Conservation (phyloP, 1,284 basidiomycete genomes). For the Agaricales sp. region DNA sequence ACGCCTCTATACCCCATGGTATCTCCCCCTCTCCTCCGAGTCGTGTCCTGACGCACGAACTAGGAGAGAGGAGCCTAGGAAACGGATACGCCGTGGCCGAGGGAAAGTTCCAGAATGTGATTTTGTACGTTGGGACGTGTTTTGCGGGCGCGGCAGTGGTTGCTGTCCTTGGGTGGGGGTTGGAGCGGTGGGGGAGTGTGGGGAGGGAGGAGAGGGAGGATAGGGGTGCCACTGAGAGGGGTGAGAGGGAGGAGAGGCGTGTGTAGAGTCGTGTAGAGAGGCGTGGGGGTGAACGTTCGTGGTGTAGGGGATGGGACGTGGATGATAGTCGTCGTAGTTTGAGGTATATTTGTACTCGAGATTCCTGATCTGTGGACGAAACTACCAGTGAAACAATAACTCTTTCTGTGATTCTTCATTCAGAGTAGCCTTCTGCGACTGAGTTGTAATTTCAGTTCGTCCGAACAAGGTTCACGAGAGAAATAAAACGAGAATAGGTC, state of each 20-base stretch:
- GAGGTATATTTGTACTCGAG: too few relatives aligned
- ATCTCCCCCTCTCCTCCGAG: background rate
- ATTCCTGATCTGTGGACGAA: too few relatives aligned
- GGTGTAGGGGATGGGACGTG: too few relatives aligned
- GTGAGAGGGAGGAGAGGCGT: slow-evolving; percentile 15
- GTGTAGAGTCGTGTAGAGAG: slow-evolving; percentile 11
- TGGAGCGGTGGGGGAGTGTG: slow-evolving; percentile 25
- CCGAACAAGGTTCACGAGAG: too few relatives aligned
- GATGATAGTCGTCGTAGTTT: too few relatives aligned
- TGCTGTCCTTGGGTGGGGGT: slow-evolving; percentile 22
- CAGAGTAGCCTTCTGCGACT: too few relatives aligned
- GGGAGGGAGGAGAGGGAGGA: slow-evolving; percentile 10
- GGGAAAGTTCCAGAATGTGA: slow-evolving; percentile 23
- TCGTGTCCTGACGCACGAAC: too few relatives aligned
- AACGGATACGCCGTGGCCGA: slow-evolving; percentile 24
- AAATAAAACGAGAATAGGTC: too few relatives aligned
- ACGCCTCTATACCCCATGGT: too few relatives aligned
- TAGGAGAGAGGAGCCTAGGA: slow-evolving; percentile 10
- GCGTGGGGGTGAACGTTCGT: slow-evolving; percentile 10
- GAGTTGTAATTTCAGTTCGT: too few relatives aligned
- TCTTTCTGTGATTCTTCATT: too few relatives aligned
- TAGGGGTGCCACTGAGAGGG: background rate
- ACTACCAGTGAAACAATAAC: too few relatives aligned
- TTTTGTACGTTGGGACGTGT: slow-evolving; percentile 24
- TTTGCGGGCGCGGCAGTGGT: slow-evolving; percentile 24